Conservation (phyloP, 208 protist species). For the Trypanosoma caninum region DNA sequence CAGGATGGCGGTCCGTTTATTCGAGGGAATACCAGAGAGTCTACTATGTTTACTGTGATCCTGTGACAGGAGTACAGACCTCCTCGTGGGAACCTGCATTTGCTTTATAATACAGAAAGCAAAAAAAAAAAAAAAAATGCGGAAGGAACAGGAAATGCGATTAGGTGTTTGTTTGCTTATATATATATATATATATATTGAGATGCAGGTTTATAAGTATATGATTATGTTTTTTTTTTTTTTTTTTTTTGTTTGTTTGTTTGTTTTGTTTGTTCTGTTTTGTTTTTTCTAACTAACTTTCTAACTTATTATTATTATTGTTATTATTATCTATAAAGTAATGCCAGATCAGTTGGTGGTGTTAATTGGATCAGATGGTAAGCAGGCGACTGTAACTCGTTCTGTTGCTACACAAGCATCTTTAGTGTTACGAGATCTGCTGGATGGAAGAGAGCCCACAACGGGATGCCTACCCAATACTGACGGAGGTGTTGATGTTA, state of each 20-base stretch:
- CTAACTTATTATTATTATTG: background rate
- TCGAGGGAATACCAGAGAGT: constrained; percentile 62
- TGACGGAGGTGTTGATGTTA: too few relatives aligned
- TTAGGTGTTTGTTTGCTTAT: background rate
- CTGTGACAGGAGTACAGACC: constrained; percentile 43
- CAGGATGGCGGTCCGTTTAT: constrained; percentile 59
- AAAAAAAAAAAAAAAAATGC: background rate
- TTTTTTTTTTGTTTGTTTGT: background rate
- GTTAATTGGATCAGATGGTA: constrained; percentile 65
- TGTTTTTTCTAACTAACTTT: constrained; percentile 13
- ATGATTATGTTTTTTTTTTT: background rate
- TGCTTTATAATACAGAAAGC: background rate
- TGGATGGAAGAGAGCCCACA: constrained; percentile 52
- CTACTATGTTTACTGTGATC: constrained; percentile 71
- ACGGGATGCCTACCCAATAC: too few relatives aligned
- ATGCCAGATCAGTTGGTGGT: constrained; percentile 49
- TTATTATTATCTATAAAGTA: background rate
- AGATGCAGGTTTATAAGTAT: background rate
- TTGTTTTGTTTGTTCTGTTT: background rate
- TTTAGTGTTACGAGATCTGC: constrained; percentile 67
- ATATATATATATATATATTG: too few relatives aligned
- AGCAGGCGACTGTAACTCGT: constrained; percentile 46
- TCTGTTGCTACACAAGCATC: constrained; percentile 74
- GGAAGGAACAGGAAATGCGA: background rate
- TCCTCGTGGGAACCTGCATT: constrained; percentile 54